Percentiles rank a stretch among this genome's conserved stretches.
phyloP scores from a whole-genome alignment of 2,329 filamentous ascomycete species.

The Teratosphaeria epicoccoides region DNA sequence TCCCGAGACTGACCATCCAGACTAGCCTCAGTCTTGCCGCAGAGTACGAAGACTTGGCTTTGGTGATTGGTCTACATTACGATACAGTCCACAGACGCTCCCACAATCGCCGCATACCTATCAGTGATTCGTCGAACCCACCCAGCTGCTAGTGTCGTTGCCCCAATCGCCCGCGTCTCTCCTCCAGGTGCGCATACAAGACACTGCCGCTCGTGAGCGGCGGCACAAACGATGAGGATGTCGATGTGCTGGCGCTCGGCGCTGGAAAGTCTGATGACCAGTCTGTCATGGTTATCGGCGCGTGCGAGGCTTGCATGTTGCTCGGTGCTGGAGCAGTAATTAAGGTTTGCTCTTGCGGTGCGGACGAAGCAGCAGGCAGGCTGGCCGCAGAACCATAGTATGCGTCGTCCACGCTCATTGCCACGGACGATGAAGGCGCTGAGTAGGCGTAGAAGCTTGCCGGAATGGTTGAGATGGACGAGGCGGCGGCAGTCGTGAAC shows the following conservation, averaged over 20 bases:
- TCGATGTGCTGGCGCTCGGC: not conserved
- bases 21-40: too few relatives aligned
- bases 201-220: conserved; percentile 1
- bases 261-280: not conserved
- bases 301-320: not conserved
- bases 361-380: not conserved
- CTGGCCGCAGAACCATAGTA: not conserved
- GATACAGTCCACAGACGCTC: too few relatives aligned
- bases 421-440: not conserved
- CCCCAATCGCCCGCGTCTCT: not conserved
- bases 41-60: too few relatives aligned
- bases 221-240: conserved; percentile 1
- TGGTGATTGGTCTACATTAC: too few relatives aligned
- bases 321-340: conserved; percentile 1
- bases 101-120: too few relatives aligned
- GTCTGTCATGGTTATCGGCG: not conserved
- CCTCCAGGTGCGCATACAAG: conserved; percentile 1
- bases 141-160: not conserved
- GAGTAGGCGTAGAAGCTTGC: not conserved
- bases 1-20: too few relatives aligned
- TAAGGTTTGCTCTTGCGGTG: not conserved
- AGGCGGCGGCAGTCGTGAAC: conserved; percentile 9
- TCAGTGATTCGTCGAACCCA: too few relatives aligned
- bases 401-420: not conserved
- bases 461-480: not conserved